Conservation (phyloP, 2,329 filamentous ascomycete species). For the Fusarium denticulatum region DNA sequence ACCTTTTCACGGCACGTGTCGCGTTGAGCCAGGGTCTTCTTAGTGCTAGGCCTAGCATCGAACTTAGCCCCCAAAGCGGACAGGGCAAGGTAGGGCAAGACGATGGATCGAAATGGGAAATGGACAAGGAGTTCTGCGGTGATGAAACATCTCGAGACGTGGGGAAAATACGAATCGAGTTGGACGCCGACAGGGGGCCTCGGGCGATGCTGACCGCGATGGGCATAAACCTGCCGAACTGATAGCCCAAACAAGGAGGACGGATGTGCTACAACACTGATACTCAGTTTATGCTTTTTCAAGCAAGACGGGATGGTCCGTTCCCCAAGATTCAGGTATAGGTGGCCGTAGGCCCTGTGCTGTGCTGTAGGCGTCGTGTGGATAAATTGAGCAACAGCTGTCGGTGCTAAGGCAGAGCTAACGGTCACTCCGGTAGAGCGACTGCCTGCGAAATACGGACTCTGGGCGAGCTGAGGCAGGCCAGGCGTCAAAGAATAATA, state of each 20-base stretch:
- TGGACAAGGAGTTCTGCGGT: constrained; percentile 31
- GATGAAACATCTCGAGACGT: constrained; percentile 43
- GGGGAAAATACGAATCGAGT: constrained; percentile 45
- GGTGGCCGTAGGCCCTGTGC: background rate
- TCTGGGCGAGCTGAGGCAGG: background rate
- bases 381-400: background rate
- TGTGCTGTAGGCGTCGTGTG: background rate
- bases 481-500: background rate
- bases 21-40: constrained; percentile 14
- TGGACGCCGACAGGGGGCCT: constrained; percentile 27
- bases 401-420: constrained; percentile 4
- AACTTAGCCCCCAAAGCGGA: constrained; percentile 4
- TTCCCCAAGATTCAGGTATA: constrained; percentile 38
- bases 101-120: constrained; percentile 26
- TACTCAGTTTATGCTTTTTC: background rate
- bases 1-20: constrained; percentile 38
- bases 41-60: constrained; percentile 9
- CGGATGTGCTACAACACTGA: constrained; percentile 18
- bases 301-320: constrained; percentile 37
- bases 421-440: constrained; percentile 10
- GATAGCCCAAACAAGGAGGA: constrained; percentile 30
- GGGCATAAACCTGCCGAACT: constrained; percentile 19
- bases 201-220: constrained; percentile 15
- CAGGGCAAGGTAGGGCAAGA: constrained; percentile 8
- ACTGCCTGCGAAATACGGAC: background rate